Evolutionary conservation across 805 yeast species (phyloP).

Genomic region (Hanseniaspora vineae): DNA sequence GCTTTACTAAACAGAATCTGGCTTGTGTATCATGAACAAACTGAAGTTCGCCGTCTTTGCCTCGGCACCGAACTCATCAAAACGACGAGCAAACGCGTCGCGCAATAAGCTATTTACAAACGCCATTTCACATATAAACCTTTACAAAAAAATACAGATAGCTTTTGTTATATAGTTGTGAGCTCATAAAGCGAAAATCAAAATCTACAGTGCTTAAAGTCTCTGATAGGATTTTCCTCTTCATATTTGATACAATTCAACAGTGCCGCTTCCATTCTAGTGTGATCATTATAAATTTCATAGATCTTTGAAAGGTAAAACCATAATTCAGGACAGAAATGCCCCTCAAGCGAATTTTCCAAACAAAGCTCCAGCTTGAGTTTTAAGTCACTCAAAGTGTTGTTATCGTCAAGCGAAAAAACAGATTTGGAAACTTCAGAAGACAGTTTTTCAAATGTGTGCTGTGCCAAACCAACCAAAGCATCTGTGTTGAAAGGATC

Average conservation of each 20-base stretch:
- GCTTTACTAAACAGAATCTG: too few species aligned
- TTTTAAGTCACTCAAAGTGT: constrained; percentile 15
- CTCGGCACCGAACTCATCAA: too few species aligned
- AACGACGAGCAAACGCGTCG: too few species aligned
- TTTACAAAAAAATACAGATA: too few species aligned
- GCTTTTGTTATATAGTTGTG: not conserved
- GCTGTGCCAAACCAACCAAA: constrained; percentile 36
- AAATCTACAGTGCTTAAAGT: constrained; percentile 19
- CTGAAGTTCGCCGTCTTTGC: too few species aligned
- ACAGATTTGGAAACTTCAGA: not conserved
- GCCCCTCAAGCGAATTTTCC: constrained; percentile 28
- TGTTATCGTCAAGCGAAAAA: not conserved
- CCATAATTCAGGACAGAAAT: constrained; percentile 49
- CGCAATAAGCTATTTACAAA: too few species aligned
- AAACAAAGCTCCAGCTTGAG: constrained; percentile 27
- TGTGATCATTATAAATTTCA: constrained; percentile 42
- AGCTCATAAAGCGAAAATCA: constrained; percentile 3
- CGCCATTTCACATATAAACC: too few species aligned
- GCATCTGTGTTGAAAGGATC: constrained; percentile 37
- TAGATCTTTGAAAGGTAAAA: constrained; percentile 52
- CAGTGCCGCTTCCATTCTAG: constrained; percentile 34
- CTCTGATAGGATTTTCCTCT: constrained; percentile 44
- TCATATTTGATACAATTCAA: constrained; percentile 57
- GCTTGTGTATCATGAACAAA: too few species aligned
- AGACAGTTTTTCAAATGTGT: too few species aligned